A percentile compares a stretch with the other conserved stretches of the same genome.
Conservation (phyloP, 345 rosid genomes). For the Boechera stricta region DNA sequence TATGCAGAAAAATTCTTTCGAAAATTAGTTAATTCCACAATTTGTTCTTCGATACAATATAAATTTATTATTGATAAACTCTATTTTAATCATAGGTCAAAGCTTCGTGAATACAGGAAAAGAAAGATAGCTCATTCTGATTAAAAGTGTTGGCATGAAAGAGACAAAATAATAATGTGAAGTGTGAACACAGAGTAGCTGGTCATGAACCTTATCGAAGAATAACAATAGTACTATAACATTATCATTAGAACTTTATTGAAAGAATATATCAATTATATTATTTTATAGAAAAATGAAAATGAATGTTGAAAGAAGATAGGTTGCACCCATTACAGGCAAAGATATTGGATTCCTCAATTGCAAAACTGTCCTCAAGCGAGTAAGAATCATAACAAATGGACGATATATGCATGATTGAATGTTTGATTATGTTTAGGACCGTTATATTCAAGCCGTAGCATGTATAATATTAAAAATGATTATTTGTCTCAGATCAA, state of each 20-base stretch:
- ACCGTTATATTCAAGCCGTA: too few species aligned
- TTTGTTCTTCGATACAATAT: neutral
- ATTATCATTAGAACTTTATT: neutral
- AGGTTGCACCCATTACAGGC: neutral
- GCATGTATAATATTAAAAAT: too few species aligned
- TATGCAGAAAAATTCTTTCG: neutral
- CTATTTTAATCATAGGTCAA: too few species aligned
- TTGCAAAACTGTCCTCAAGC: too few species aligned
- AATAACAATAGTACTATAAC: neutral
- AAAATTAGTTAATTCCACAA: neutral
- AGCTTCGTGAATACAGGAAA: neutral
- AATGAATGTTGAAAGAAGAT: neutral
- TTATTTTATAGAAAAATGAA: too few species aligned
- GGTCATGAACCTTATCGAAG: slow-evolving; percentile 1
- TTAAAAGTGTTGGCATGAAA: slow-evolving; percentile 24
- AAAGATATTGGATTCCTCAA: too few species aligned
- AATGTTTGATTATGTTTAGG: too few species aligned
- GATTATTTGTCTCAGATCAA: too few species aligned
- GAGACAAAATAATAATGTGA: slow-evolving; percentile 15
- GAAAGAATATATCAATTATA: neutral
- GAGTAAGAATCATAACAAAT: too few species aligned
- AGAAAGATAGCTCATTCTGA: neutral
- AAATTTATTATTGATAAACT: too few species aligned
- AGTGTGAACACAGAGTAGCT: slow-evolving; percentile 23
- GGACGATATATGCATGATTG: too few species aligned